Percentiles rank a stretch among this genome's conserved stretches.
Conservation (phyloP, 768 basidiomycete genomes). For the Tricholoma sp. region DNA sequence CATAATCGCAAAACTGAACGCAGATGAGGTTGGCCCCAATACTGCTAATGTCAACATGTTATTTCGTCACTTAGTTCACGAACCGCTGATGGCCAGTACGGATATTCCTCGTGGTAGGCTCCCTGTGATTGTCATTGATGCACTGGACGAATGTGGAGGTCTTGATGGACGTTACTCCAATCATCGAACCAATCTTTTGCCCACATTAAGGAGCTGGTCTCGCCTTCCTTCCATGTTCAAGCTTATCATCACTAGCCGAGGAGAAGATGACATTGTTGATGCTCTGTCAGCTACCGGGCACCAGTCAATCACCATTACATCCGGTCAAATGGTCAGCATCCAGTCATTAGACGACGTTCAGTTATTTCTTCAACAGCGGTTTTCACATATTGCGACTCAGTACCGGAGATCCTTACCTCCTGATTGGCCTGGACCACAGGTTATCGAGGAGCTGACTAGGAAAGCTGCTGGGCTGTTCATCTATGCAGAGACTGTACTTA, state of each 20-base stretch:
- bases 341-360: slow-evolving; percentile 20
- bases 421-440: neutral
- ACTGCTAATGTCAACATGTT: slow-evolving; percentile 10
- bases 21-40: slow-evolving; percentile 11
- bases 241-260: slow-evolving; percentile 22
- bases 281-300: slow-evolving; percentile 10
- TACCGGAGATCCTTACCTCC: neutral
- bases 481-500: slow-evolving; percentile 4
- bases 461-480: slow-evolving; percentile 9
- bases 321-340: slow-evolving; percentile 9
- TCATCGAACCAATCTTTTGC: slow-evolving; percentile 15
- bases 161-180: slow-evolving; percentile 7
- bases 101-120: slow-evolving; percentile 4
- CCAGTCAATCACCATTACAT: slow-evolving; percentile 11
- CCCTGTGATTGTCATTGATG: slow-evolving; percentile 24
- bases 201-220: slow-evolving; percentile 17
- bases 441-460: slow-evolving; percentile 9
- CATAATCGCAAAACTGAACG: slow-evolving; percentile 11
- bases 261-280: slow-evolving; percentile 11
- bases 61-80: slow-evolving; percentile 17
- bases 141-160: slow-evolving; percentile 26
- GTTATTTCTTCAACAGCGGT: slow-evolving; percentile 12
- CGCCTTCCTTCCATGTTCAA: slow-evolving; percentile 16
- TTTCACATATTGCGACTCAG: slow-evolving; percentile 11
- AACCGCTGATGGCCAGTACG: slow-evolving; percentile 10